Evolutionary conservation across 78 protist species (phyloP).

Genomic region (Dictyostelium brefeldianum): DNA sequence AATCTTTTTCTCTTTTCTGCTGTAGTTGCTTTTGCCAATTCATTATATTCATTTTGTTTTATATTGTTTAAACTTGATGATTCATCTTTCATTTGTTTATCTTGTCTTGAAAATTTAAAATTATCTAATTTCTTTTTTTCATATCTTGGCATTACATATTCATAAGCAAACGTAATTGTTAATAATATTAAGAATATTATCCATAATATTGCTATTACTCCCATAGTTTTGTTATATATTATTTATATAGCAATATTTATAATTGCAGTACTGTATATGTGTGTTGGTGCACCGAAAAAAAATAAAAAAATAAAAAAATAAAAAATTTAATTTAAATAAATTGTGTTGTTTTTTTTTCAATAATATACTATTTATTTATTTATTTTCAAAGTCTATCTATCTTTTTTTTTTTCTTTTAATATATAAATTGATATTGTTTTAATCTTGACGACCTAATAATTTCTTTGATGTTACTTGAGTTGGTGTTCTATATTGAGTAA

Average conservation of each 20-base stretch:
- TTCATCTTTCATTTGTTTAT: background rate
- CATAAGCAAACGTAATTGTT: background rate
- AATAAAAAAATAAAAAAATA: background rate
- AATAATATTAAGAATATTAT: background rate
- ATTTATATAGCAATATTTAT: too few species aligned
- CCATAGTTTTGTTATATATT: background rate
- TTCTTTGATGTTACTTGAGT: constrained; percentile 31
- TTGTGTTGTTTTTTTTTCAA: background rate
- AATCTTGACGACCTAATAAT: constrained; percentile 83
- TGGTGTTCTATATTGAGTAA: constrained; percentile 44
- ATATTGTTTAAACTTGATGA: too few species aligned
- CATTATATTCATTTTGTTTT: background rate
- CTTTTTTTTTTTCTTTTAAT: background rate
- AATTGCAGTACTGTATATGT: too few species aligned
- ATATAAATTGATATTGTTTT: background rate
- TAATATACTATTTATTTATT: background rate
- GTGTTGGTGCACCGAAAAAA: background rate
- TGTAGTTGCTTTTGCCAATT: background rate
- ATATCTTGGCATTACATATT: background rate
- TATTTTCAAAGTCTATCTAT: background rate
- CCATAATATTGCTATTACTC: background rate
- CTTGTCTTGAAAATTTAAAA: too few species aligned
- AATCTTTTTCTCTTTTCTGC: background rate
- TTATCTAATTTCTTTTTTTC: constrained; percentile 8
- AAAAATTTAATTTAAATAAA: background rate